Evolutionary conservation across 805 yeast species (phyloP).

Genomic region (Candida arabinofermentans): DNA sequence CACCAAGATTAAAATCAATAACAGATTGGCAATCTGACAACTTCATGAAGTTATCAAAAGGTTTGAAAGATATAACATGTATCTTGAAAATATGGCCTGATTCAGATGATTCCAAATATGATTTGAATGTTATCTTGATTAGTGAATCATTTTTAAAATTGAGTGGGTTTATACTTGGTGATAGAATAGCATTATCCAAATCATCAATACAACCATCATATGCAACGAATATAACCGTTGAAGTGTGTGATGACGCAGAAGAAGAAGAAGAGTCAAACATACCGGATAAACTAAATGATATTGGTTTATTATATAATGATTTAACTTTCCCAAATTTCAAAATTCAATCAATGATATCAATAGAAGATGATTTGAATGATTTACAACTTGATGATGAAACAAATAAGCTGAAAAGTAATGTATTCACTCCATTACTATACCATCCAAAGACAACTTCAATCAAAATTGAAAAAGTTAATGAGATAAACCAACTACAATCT

Average conservation of each 20-base stretch:
- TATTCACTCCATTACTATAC: slow-evolving; percentile 21
- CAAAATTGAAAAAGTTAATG: slow-evolving; percentile 27
- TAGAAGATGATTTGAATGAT: slow-evolving; percentile 29
- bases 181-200: slow-evolving; percentile 39
- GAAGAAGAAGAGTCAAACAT: too few species aligned
- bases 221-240: slow-evolving; percentile 19
- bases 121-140: slow-evolving; percentile 24
- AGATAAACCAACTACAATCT: slow-evolving; percentile 41
- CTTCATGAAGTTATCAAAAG: slow-evolving; percentile 25
- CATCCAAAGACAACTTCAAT: slow-evolving; percentile 30
- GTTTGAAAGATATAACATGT: slow-evolving; percentile 18
- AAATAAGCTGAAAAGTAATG: background rate
- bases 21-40: slow-evolving; percentile 22
- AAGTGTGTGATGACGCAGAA: slow-evolving; percentile 6
- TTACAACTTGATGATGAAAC: slow-evolving; percentile 9
- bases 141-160: slow-evolving; percentile 16
- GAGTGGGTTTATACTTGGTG: slow-evolving; percentile 28
- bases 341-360: slow-evolving; percentile 5
- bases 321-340: slow-evolving; percentile 12
- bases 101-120: slow-evolving; percentile 22
- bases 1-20: slow-evolving; percentile 17
- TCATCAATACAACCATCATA: slow-evolving; percentile 45
- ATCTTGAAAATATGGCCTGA: slow-evolving; percentile 20
- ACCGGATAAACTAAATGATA: slow-evolving; percentile 39
- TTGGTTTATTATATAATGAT: slow-evolving; percentile 62